Conservation (phyloP, 2,329 filamentous ascomycete genomes). For the Phaeoacremonium minimum region DNA sequence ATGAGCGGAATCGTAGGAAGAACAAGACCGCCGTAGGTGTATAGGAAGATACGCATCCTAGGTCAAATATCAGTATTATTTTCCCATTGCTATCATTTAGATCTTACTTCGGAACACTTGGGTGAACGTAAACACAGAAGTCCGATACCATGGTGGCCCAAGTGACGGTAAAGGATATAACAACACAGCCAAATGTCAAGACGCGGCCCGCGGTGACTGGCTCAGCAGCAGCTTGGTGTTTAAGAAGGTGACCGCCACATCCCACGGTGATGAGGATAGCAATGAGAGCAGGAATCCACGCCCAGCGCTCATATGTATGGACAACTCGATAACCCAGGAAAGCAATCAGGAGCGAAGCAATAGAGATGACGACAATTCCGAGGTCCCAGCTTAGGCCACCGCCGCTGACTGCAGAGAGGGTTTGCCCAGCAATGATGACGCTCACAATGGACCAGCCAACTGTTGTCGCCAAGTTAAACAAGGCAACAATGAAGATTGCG, state of each 20-base stretch:
- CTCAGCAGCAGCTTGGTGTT: conserved; percentile 35
- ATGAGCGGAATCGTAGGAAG: background rate
- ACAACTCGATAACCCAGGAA: conserved; percentile 54
- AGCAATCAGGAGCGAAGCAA: conserved; percentile 50
- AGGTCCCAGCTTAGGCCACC: conserved; percentile 42
- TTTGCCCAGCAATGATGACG: conserved; percentile 52
- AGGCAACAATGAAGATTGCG: conserved; percentile 46
- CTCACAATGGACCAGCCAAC: conserved; percentile 56
- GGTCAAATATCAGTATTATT: background rate
- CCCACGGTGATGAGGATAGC: conserved; percentile 48
- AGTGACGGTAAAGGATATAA: conserved; percentile 56
- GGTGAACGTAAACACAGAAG: conserved; percentile 53
- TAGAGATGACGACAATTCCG: conserved; percentile 53
- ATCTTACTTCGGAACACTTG: conserved; percentile 17
- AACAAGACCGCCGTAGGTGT: background rate
- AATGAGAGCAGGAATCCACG: conserved; percentile 50
- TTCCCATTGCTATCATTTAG: background rate
- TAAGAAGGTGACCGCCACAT: conserved; percentile 42
- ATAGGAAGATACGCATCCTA: background rate
- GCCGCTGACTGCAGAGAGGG: conserved; percentile 42
- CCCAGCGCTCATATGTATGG: conserved; percentile 51
- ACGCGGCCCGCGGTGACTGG: conserved; percentile 37
- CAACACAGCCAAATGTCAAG: conserved; percentile 50
- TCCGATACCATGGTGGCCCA: conserved; percentile 52
- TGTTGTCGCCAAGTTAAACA: conserved; percentile 56